Base-by-base conservation (phyloP, 768 basidiomycete species). In the Termitomyces sp. region DNA sequence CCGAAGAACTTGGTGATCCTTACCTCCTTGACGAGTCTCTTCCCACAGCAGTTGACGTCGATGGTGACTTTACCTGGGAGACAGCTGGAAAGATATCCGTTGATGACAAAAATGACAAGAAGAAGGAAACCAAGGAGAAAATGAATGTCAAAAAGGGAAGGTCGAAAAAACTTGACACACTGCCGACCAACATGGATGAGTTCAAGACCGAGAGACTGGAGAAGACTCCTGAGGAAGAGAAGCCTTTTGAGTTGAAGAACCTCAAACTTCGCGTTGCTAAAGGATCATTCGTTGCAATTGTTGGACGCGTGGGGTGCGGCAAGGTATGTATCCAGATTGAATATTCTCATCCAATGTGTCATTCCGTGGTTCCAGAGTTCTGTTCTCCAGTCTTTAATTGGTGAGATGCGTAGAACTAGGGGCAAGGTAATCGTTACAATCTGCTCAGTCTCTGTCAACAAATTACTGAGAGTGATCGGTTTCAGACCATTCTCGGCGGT, bases 251-350 rank as follows among this genome's bases (percentile, higher is more conserved):
- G 50, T 63, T 86, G 46, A 72, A 68, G 39, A 67, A 75, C 56
- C 63, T 86, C 50, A 71, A 76, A 51, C 56, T 86, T 32, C 60
- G 64, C 42, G 65, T 85, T 38, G 74, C 74, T 2, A 74, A 68
- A 54, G 88, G 88, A 13, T 71, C 84, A 31, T 82, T 90, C 31
- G 75, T 89, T 7, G 86, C 83, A 1, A 81, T 91, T 25, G 85
- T 91, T n/a, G 89, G 89, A 15, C 76, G 79, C 10, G 85, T 91
- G 31, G 89, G 89, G 0, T 83, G 81, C 39, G 89, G 89, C 27
- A 91, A 91, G 72, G 79, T 83, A 35, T 5, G 65, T 20, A 38
- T 12, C 50, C 31, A 43, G 16, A 43, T 25, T n/a, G 33, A 29
- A 25, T n/a, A 39, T 32, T 1, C 22, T 29, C 3, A 12, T 1